Evolutionary conservation across 176 grass and related monocot species (phyloP).

Genomic region (Panicum miliaceum): DNA sequence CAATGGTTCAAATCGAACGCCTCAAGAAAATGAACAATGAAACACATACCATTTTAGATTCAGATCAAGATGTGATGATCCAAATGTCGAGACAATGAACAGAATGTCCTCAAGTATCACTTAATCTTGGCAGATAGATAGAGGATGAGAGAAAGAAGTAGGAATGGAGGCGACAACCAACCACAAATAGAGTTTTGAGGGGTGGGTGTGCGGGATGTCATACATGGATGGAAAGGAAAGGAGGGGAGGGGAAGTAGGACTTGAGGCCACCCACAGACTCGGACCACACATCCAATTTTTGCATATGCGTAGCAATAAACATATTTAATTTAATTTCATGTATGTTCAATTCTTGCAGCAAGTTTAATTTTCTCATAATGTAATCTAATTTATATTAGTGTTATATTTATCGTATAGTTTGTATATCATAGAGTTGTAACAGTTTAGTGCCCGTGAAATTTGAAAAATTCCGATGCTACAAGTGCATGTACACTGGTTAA

Average conservation of each 20-base stretch:
- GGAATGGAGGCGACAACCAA: background rate
- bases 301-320: no score
- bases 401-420: background rate
- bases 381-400: background rate
- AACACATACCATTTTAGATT: slow-evolving; percentile 22
- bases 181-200: slow-evolving; percentile 40
- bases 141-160: slow-evolving; percentile 15
- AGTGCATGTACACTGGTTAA: no score
- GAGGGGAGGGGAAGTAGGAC: slow-evolving; percentile 47
- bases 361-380: background rate
- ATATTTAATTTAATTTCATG: background rate
- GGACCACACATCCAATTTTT: background rate
- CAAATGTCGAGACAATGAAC: background rate
- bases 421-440: background rate
- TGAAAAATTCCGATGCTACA: no score
- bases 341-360: background rate
- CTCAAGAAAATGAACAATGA: background rate
- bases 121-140: background rate
- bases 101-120: background rate
- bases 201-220: background rate
- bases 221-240: slow-evolving; percentile 26
- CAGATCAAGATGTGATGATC: background rate
- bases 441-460: no score
- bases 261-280: background rate
- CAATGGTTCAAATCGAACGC: background rate